Evolutionary conservation across 805 yeast species (phyloP), one percentile per base, ranked within the genome.

Genomic region (Teunomyces pallodes): DNA sequence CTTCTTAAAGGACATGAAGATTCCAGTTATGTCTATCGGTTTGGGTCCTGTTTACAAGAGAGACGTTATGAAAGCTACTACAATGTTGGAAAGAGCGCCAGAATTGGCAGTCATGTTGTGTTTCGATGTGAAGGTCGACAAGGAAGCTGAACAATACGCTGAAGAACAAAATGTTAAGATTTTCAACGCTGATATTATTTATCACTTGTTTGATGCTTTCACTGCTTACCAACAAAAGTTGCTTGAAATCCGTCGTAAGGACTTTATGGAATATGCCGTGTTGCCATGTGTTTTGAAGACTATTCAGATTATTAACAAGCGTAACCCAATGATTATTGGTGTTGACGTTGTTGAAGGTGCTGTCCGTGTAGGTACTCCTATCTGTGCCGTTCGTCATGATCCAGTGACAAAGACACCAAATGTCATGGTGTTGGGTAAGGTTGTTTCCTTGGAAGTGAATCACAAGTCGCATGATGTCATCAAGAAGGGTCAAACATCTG

Each of bases 311-410:
- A 94, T 94, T 69, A 94, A 94, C 84, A 92, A 92, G 76, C 88
- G 99, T 74, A 90, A 91, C 69, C 99, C 99, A 53, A 94, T 94
- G 98, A 91, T 94, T 64, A 88, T 94, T 64, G 99, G 99, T 83
- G 98, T 94, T 50, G 99, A 94, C 66, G 96, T 94, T 51, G 69
- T 81, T 40, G 98, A 94, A 65, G 99, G 99, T 62, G 76, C 86
- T 42, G 79, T 94, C 38, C 82, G 91, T 53, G 69, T 87, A 38
- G 99, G 99, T 49, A 91, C 99, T 5, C 99, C 99, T 53, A 89
- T 94, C 51, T 86, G 96, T 75, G 90, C 92, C 26, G 97, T 94
- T 41, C 90, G 90, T 68, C 74, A 76, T 38, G 97, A 92, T 65
- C 96, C 97, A 38, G 78, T 77, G 13, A 89, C 97, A 0, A 87